Base-by-base conservation (phyloP, 345 rosid species). In the Cardiospermum halicacabum region DNA sequence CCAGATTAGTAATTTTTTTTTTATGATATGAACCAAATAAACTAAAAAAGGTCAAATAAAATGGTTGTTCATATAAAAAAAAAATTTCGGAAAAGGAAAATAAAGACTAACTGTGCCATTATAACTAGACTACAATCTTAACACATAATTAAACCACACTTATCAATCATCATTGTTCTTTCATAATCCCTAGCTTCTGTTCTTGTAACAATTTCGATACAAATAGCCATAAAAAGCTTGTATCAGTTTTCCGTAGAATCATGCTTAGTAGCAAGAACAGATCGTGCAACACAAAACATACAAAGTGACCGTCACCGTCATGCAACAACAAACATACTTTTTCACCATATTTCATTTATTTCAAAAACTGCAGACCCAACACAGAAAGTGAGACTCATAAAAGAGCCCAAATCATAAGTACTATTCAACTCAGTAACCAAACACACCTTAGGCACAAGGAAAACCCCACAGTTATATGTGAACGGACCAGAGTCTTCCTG, bases 361-460 rank as follows among this genome's bases (percentile, higher is more conserved):
- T 21, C 22, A 16, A 6, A 21, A 11, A 43, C n/a, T 47, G 24
- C 16, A 9, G 11, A 47, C 24, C 51, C 51, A 16, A 15, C 19
- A n/a, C 22, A 47, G 50, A 45, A 15, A n/a, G 51, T n/a, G 21
- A n/a, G 24, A 47, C 51, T 47, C 11, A 47, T 24, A 16, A 8
- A 47, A 2, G n/a, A 16, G 51, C 5, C 22, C 11, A 15, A 47
- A 24, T 18, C 24, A 18, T 19, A 18, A 47, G 24, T 4, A 18
- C 19, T 47, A 47, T 24, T 45, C 24, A 47, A 30, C 65, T 1
- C 28, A 42, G 64, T 30, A 37, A 8, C 36, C 65, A 22, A 53
- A 58, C 53, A 30, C 65, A 92, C 98, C 95, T 88, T 93, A 11
- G 98, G 97, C 68, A 93, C 97, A 64, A 93, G 83, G 70, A 93